A percentile compares a stretch with the other conserved stretches of the same genome.
phyloP scores from a whole-genome alignment of 2,329 filamentous ascomycete species.

The Colletotrichum scovillei region DNA sequence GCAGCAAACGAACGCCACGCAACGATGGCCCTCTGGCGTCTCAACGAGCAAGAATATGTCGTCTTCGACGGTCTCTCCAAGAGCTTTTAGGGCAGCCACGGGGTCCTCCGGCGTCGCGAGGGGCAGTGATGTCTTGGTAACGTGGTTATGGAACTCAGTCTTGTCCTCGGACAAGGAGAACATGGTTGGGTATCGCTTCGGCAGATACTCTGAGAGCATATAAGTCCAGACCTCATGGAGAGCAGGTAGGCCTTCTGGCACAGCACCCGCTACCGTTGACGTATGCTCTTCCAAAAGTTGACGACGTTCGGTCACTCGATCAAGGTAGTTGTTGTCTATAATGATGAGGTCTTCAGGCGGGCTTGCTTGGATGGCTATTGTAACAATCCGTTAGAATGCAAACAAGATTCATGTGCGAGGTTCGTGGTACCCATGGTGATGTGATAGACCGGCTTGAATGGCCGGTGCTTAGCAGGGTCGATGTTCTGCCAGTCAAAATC shows the following conservation, averaged over 20 bases:
- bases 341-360: constrained; percentile 62
- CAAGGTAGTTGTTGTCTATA: constrained; percentile 62
- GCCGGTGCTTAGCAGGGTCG: constrained; percentile 53
- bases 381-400: background rate
- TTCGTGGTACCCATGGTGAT: constrained; percentile 62
- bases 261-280: constrained; percentile 54
- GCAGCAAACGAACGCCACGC: constrained; percentile 62
- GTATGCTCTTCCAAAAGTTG: constrained; percentile 52
- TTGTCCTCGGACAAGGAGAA: constrained; percentile 52
- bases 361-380: constrained; percentile 54
- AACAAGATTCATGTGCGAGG: background rate
- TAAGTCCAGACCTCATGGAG: constrained; percentile 62
- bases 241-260: constrained; percentile 51
- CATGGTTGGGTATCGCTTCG: constrained; percentile 59
- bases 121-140: constrained; percentile 48
- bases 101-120: constrained; percentile 43
- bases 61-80: constrained; percentile 66
- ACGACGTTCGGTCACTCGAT: constrained; percentile 54
- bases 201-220: constrained; percentile 59
- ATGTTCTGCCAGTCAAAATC: constrained; percentile 54
- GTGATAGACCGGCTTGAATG: constrained; percentile 64
- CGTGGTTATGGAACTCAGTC: constrained; percentile 51
- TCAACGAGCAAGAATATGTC: constrained; percentile 63
- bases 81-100: constrained; percentile 48
- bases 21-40: constrained; percentile 53